These are phyloP conservation scores for Corrigiola litoralis DNA, from an alignment of 179 eudicot genomes.

Conservation along the genomic window DNA sequence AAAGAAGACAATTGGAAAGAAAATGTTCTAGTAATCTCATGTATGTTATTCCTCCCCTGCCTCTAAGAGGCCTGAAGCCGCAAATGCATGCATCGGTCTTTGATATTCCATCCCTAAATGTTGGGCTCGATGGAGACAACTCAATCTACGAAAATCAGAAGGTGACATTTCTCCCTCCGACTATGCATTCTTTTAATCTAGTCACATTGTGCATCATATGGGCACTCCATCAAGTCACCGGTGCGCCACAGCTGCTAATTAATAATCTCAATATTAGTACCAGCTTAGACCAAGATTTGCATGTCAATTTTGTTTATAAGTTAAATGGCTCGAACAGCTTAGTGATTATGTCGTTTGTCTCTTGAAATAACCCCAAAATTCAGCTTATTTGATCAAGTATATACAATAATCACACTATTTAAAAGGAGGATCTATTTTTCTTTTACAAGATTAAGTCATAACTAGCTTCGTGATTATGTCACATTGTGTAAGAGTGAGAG, in stretches of 20 bases:
- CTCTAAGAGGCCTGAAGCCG: not conserved
- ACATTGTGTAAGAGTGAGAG: too few species aligned
- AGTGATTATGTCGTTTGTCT: not conserved
- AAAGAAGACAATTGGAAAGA: too few species aligned
- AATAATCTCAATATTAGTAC: not conserved
- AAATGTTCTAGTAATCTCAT: too few species aligned
- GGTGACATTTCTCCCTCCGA: not conserved
- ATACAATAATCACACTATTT: too few species aligned
- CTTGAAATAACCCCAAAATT: too few species aligned
- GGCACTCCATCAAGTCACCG: not conserved
- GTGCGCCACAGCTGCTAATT: too few species aligned
- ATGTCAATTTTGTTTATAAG: not conserved
- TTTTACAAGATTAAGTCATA: too few species aligned
- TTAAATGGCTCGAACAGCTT: not conserved
- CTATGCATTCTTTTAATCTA: not conserved
- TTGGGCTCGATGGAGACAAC: conserved; percentile 6
- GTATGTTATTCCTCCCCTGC: not conserved
- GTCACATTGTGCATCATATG: not conserved
- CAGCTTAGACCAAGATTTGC: not conserved
- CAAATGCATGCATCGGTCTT: not conserved
- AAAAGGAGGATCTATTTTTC: too few species aligned
- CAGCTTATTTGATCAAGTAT: too few species aligned
- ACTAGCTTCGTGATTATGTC: too few species aligned
- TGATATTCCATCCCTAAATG: not conserved
- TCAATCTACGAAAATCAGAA: not conserved